Evolutionary conservation across 495 filamentous ascomycete genomes (phyloP), one percentile per base, ranked within the genome.

Genomic region (Arthonia radiata): DNA sequence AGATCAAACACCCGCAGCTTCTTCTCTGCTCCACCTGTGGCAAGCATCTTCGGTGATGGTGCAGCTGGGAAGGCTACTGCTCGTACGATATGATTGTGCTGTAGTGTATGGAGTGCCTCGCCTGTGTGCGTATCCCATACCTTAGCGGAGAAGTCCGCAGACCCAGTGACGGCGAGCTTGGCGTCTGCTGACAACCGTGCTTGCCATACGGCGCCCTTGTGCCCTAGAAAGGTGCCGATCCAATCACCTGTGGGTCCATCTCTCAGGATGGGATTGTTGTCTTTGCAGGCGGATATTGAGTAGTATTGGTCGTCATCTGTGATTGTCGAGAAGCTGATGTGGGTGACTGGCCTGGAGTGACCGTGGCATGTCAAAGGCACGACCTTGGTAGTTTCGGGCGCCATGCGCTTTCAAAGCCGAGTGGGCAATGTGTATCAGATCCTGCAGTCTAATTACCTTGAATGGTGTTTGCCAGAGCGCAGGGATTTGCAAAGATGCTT

Each of bases 121-220:
- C 86, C 86, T 3, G 75, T 81, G 38, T 81, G 72, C 4, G 86
- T 92, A 40, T 97, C 86, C 86, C 86, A 97, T 23, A 97, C 68
- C 44, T 86, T 91, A 27, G 83, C 83, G 15, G 79, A 83, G 52
- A 97, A 97, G 47, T 97, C 86, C 23, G 86, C 86, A 13, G 81
- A 83, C 15, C 71, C 86, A 15, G 86, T 94, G 7, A 79, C 82
- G 33, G 89, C 81, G 18, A 80, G 69, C 17, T 65, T 64, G 4
- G 81, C 78, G 48, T 94, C 86, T 14, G 74, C 64, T 22, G 80
- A 91, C 7, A 94, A 61, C 29, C 83, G 64, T 15, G 80, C 74
- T 55, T 91, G 80, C 77, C 82, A 97, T 27, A 92, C 81, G 11
- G 86, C 86, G 33, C 86, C 86, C 54, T 97, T 94, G 53, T 97